phyloP scores from a whole-genome alignment of 2,329 filamentous ascomycete genomes.

The Calonectria pteridis region DNA sequence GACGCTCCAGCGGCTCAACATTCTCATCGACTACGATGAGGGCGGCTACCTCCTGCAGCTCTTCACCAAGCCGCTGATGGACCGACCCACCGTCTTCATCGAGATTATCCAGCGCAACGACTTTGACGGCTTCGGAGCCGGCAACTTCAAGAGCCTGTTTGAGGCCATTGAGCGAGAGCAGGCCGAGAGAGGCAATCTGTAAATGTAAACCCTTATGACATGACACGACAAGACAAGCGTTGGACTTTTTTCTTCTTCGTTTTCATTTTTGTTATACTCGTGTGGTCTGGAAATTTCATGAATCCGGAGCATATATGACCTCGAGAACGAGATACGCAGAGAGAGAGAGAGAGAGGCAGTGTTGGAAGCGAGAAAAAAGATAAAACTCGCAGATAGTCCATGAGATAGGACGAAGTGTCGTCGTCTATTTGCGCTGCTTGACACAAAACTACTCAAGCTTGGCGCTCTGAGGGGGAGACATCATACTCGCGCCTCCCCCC shows the following conservation, averaged over 20 bases:
- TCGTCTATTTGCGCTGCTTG: slow-evolving; percentile 18
- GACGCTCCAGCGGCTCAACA: slow-evolving; percentile 80
- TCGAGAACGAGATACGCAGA: background rate
- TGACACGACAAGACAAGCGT: slow-evolving; percentile 15
- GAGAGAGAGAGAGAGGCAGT: background rate
- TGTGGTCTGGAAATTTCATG: background rate
- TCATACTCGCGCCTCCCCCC: background rate
- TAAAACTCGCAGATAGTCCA: background rate
- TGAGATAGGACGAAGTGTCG: slow-evolving; percentile 10
- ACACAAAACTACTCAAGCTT: slow-evolving; percentile 5
- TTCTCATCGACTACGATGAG: slow-evolving; percentile 96
- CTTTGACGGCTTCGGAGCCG: slow-evolving; percentile 92
- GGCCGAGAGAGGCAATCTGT: slow-evolving; percentile 86
- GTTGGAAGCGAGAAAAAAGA: background rate
- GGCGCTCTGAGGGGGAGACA: background rate
- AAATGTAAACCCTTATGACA: slow-evolving; percentile 33
- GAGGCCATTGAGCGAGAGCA: slow-evolving; percentile 97
- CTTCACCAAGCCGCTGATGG: slow-evolving; percentile 90
- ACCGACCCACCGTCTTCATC: slow-evolving; percentile 93
- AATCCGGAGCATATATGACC: background rate
- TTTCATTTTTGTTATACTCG: background rate
- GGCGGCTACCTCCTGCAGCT: slow-evolving; percentile 84
- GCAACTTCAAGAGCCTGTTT: slow-evolving; percentile 95
- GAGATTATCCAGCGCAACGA: slow-evolving; percentile 95
- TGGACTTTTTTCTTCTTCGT: background rate